Conservation (phyloP, 1,284 basidiomycete species). For the Porogramme epimiltina region DNA sequence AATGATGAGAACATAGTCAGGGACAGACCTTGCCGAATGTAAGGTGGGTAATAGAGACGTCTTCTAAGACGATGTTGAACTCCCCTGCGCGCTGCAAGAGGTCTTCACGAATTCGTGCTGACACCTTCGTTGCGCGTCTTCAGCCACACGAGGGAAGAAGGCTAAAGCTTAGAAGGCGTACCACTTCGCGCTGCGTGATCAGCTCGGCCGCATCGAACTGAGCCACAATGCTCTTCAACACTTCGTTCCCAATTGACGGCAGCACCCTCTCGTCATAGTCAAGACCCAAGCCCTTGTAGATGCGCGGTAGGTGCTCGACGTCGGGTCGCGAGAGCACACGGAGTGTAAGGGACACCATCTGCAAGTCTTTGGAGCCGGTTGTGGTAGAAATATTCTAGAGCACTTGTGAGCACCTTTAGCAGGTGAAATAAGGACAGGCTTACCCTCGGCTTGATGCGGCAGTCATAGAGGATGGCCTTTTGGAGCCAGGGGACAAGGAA, state of each 20-base stretch:
- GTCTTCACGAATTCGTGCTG: slow-evolving; percentile 93
- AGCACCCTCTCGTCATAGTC: slow-evolving; percentile 98
- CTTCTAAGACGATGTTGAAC: slow-evolving; percentile 95
- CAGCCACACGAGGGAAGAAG: neutral
- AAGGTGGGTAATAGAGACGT: slow-evolving; percentile 93
- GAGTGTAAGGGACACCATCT: slow-evolving; percentile 97
- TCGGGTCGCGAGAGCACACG: slow-evolving; percentile 96
- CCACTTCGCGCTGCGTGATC: slow-evolving; percentile 87
- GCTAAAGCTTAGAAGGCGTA: slow-evolving; percentile 26
- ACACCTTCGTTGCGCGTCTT: slow-evolving; percentile 55
- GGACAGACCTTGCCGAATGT: slow-evolving; percentile 75
- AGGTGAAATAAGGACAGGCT: slow-evolving; percentile 22
- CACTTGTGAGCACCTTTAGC: neutral
- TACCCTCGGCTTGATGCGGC: slow-evolving; percentile 94
- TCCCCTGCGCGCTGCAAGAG: slow-evolving; percentile 92
- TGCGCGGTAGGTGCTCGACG: slow-evolving; percentile 84
- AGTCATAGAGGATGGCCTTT: slow-evolving; percentile 96
- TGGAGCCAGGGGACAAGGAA: slow-evolving; percentile 96
- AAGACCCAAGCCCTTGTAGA: slow-evolving; percentile 92
- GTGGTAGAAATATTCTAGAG: slow-evolving; percentile 93
- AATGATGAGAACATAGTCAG: neutral
- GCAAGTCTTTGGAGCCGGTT: slow-evolving; percentile 95
- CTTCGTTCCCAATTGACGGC: slow-evolving; percentile 96
- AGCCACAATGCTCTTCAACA: slow-evolving; percentile 96
- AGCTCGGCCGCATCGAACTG: slow-evolving; percentile 99